Conservation (phyloP, 208 protist species). For the Leishmania aethiopica region DNA sequence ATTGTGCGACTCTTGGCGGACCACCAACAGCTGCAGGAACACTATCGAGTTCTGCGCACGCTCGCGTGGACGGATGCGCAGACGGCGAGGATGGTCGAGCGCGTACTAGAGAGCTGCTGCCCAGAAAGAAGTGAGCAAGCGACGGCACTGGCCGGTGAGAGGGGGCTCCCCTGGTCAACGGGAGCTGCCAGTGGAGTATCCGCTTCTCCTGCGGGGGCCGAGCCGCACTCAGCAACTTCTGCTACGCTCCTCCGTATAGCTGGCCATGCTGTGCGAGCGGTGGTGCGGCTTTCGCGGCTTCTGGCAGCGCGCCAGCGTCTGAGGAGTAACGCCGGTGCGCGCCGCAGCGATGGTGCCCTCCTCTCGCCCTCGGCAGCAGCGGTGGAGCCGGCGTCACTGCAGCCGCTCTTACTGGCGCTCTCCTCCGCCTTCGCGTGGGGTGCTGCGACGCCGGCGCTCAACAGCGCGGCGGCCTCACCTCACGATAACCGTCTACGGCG, state of each 20-base stretch:
- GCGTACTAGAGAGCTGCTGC: not conserved
- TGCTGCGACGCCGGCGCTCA: not conserved
- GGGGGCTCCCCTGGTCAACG: not conserved
- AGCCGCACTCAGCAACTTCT: not conserved
- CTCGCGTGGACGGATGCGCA: not conserved
- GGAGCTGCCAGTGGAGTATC: not conserved
- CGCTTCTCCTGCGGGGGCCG: not conserved
- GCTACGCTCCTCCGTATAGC: not conserved
- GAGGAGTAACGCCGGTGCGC: not conserved
- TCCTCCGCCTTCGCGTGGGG: not conserved
- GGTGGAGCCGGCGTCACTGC: not conserved
- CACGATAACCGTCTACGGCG: not conserved
- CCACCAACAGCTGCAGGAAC: constrained; percentile 9
- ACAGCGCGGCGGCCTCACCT: not conserved
- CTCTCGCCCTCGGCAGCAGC: not conserved
- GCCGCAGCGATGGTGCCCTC: not conserved
- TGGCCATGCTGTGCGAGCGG: not conserved
- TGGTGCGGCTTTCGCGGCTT: not conserved
- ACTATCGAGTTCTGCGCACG: not conserved
- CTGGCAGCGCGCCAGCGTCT: not conserved
- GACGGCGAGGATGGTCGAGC: not conserved
- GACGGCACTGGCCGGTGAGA: not conserved
- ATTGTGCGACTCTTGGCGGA: constrained; percentile 5
- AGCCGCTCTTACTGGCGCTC: not conserved
- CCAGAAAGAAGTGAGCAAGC: not conserved